Conservation (phyloP, 1,284 basidiomycete species). For the Malassezia sp. region DNA sequence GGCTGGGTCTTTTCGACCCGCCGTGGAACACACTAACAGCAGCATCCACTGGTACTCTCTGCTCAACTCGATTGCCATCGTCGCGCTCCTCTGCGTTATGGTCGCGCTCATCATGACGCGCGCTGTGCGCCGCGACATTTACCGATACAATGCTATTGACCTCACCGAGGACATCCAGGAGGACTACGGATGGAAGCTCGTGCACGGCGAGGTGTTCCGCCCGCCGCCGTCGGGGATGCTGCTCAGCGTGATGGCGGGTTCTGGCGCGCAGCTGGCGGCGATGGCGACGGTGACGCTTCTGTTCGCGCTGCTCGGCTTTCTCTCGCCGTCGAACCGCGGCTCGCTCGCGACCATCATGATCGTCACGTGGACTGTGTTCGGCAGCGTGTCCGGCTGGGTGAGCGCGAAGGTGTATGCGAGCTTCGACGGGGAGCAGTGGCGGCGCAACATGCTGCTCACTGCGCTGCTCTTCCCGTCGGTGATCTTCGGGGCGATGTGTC, state of each 20-base stretch:
- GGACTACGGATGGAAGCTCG: conserved; percentile 94
- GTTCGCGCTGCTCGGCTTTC: conserved; percentile 91
- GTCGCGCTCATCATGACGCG: conserved; percentile 80
- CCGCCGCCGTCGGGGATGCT: conserved; percentile 62
- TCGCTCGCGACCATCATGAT: conserved; percentile 91
- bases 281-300: conserved; percentile 89
- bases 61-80: conserved; percentile 66
- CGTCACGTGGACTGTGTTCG: conserved; percentile 88
- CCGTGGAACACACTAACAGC: too few species aligned
- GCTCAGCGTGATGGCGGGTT: conserved; percentile 74
- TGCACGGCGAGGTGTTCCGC: conserved; percentile 92
- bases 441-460: conserved; percentile 74
- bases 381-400: conserved; percentile 77
- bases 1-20: too few species aligned
- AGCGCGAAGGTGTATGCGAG: conserved; percentile 74
- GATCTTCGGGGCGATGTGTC: conserved; percentile 41
- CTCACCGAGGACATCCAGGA: conserved; percentile 90
- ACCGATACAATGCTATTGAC: conserved; percentile 90
- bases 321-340: conserved; percentile 89
- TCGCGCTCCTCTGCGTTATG: conserved; percentile 71
- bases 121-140: conserved; percentile 80
- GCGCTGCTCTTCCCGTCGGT: conserved; percentile 78
- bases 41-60: conserved; percentile 70
- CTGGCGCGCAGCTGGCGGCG: conserved; percentile 74
- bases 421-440: conserved; percentile 66